Conservation (phyloP, 352 stramenopile genomes). For the Phytophthora pinifolia region DNA sequence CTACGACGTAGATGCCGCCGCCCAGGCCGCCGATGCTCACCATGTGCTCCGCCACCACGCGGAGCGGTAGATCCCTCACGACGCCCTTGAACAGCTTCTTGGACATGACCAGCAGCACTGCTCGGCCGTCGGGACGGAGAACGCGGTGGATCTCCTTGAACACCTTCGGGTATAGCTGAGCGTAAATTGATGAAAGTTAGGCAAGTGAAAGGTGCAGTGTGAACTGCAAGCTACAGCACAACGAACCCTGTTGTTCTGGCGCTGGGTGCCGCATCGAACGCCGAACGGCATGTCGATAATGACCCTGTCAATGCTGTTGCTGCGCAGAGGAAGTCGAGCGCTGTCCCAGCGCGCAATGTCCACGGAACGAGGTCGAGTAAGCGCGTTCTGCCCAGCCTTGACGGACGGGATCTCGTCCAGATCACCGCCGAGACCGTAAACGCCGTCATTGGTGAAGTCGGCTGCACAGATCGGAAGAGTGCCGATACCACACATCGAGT, state of each 20-base stretch:
- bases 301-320: conserved; percentile 54
- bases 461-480: conserved; percentile 71
- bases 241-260: conserved; percentile 63
- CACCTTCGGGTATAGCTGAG: conserved; percentile 72
- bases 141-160: conserved; percentile 72
- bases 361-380: conserved; percentile 33
- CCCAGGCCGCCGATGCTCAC: conserved; percentile 77
- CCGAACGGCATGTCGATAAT: conserved; percentile 84
- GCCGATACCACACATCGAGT: conserved; percentile 83
- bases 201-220: neutral
- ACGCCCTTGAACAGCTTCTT: conserved; percentile 74
- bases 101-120: conserved; percentile 77
- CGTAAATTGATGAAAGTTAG: conserved; percentile 2
- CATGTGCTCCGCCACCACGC: conserved; percentile 46
- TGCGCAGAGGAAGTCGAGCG: conserved; percentile 53
- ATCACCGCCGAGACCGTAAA: conserved; percentile 72
- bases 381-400: conserved; percentile 60
- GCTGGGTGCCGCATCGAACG: conserved; percentile 69
- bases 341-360: conserved; percentile 71
- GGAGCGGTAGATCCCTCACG: conserved; percentile 44
- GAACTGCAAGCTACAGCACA: neutral
- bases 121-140: conserved; percentile 50
- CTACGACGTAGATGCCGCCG: conserved; percentile 63
- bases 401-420: conserved; percentile 49
- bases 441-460: conserved; percentile 45